Conservation (phyloP, 2,329 filamentous ascomycete genomes). For the Dactylella cylindrospora region DNA sequence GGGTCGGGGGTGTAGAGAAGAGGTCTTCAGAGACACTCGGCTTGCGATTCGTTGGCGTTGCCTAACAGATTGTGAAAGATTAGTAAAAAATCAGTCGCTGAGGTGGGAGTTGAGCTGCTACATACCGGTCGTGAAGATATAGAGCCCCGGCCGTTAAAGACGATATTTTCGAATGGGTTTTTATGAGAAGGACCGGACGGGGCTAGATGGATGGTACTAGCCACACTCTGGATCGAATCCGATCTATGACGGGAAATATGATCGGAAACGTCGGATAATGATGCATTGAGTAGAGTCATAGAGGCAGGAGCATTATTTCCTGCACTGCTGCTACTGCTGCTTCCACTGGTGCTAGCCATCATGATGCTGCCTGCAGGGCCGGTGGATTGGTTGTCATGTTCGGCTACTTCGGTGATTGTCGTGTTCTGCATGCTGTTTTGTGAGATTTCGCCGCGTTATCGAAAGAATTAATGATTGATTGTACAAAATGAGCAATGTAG, state of each 20-base stretch:
- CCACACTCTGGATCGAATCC: slow-evolving; percentile 35
- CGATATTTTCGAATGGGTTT: slow-evolving; percentile 27
- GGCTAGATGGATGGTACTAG: slow-evolving; percentile 37
- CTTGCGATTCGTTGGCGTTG: slow-evolving; percentile 34
- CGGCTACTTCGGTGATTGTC: slow-evolving; percentile 7
- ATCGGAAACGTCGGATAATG: slow-evolving; percentile 17
- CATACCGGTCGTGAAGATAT: slow-evolving; percentile 34
- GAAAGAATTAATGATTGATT: background rate
- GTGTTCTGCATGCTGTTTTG: slow-evolving; percentile 9
- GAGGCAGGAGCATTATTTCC: slow-evolving; percentile 1
- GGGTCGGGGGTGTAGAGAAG: slow-evolving; percentile 35
- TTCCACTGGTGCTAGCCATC: slow-evolving; percentile 11
- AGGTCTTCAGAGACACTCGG: slow-evolving; percentile 38
- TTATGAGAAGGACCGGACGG: slow-evolving; percentile 25
- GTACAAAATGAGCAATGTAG: background rate
- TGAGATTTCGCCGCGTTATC: slow-evolving; percentile 6
- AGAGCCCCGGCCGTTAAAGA: slow-evolving; percentile 26
- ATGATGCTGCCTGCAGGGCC: slow-evolving; percentile 11
- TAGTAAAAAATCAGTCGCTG: background rate
- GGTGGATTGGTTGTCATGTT: background rate
- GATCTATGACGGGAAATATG: slow-evolving; percentile 23
- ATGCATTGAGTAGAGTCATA: slow-evolving; percentile 19
- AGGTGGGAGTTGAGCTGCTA: background rate
- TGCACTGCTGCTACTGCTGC: background rate
- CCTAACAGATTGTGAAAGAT: slow-evolving; percentile 24